Evolutionary conservation across 805 yeast genomes (phyloP).

Genomic region (Hanseniaspora occidentalis): DNA sequence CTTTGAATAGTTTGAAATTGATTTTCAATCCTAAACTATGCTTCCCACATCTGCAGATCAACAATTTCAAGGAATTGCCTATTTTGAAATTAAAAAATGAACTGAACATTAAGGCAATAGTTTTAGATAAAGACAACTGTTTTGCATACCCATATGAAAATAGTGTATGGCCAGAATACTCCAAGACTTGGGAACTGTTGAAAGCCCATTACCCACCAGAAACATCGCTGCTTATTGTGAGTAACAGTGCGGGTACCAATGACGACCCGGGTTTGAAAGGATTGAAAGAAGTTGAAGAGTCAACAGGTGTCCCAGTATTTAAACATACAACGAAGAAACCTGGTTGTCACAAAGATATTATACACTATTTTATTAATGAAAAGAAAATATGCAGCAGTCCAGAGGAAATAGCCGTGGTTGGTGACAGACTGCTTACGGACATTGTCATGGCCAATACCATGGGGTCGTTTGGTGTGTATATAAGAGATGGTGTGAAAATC

Average conservation of each 20-base stretch:
- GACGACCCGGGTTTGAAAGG: conserved; percentile 43
- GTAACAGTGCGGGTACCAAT: conserved; percentile 86
- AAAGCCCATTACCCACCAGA: conserved; percentile 39
- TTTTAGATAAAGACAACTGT: conserved; percentile 91
- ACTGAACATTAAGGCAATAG: conserved; percentile 53
- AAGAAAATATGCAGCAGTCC: conserved; percentile 33
- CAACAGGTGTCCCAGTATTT: conserved; percentile 50
- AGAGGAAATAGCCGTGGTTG: conserved; percentile 68
- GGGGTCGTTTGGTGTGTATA: conserved; percentile 82
- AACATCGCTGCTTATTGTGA: conserved; percentile 58
- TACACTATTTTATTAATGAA: conserved; percentile 41
- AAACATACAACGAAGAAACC: conserved; percentile 71
- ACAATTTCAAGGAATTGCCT: conserved; percentile 47
- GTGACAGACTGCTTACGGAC: conserved; percentile 87
- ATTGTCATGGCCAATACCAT: conserved; percentile 86
- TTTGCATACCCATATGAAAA: conserved; percentile 77
- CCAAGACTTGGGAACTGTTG: conserved; percentile 38
- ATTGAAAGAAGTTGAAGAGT: neutral
- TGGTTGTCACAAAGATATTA: conserved; percentile 61
- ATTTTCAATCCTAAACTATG: conserved; percentile 54
- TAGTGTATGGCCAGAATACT: conserved; percentile 66
- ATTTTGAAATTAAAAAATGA: conserved; percentile 9
- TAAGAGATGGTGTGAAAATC: conserved; percentile 54
- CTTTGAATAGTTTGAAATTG: conserved; percentile 51
- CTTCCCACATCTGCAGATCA: conserved; percentile 46